Evolutionary conservation across 768 basidiomycete genomes (phyloP).

Genomic region (Obba rivulosa): DNA sequence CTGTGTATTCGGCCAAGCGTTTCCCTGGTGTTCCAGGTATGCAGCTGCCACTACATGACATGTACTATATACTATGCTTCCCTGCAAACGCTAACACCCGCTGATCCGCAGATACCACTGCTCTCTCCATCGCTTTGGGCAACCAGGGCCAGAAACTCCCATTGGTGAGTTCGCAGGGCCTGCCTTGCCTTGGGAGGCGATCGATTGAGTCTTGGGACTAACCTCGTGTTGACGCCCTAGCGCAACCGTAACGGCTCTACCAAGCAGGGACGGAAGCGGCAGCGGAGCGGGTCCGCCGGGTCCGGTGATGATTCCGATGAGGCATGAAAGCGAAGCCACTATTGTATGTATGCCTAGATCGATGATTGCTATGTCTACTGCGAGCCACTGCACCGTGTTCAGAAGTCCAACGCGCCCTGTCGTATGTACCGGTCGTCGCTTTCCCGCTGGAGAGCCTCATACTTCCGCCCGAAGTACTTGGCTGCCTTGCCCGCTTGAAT

Average conservation of each 20-base stretch:
- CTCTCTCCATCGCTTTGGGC: conserved; percentile 81
- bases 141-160: conserved; percentile 90
- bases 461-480: not conserved
- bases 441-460: not conserved
- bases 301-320: conserved; percentile 71
- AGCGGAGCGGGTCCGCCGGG: conserved; percentile 56
- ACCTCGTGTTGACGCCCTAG: conserved; percentile 29
- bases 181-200: conserved; percentile 6
- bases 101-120: conserved; percentile 64
- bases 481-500: conserved; percentile 10
- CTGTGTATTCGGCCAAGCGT: conserved; percentile 87
- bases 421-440: not conserved
- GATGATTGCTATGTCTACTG: too few species aligned
- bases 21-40: conserved; percentile 92
- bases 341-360: too few species aligned
- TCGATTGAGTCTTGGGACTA: conserved; percentile 7
- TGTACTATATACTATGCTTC: conserved; percentile 5
- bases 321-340: conserved; percentile 18
- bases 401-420: too few species aligned
- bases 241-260: conserved; percentile 77
- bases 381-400: too few species aligned
- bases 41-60: conserved; percentile 13
- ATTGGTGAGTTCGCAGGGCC: conserved; percentile 47
- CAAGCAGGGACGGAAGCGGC: conserved; percentile 52
- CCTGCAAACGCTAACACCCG: not conserved